These are phyloP conservation scores for Nyssa sinensis DNA, from an alignment of 148 eudicot genomes.

Conservation along the genomic window DNA sequence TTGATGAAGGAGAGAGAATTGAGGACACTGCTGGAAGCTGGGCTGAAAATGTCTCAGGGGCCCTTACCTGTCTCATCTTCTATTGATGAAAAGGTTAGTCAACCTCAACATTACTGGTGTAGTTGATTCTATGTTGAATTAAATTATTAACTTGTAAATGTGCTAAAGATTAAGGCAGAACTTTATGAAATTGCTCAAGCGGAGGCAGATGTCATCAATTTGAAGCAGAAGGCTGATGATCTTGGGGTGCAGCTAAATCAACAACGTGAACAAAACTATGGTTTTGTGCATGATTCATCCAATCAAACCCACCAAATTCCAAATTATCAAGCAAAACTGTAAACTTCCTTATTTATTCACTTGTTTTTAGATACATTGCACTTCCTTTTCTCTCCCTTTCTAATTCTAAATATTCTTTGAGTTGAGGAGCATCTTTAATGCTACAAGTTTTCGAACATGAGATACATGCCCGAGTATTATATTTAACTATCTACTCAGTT, in stretches of 20 bases:
- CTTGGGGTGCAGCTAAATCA: conserved; percentile 53
- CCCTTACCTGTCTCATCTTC: conserved; percentile 27
- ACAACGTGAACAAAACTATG: conserved; percentile 48
- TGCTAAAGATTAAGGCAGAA: conserved; percentile 44
- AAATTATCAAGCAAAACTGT: conserved; percentile 37
- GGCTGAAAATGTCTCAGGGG: conserved; percentile 33
- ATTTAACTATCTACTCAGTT: not conserved
- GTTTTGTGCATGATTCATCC: conserved; percentile 29
- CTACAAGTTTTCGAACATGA: not conserved
- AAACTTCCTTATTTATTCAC: conserved; percentile 23
- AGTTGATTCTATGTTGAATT: not conserved
- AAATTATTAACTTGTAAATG: conserved; percentile 11
- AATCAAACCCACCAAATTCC: conserved; percentile 29
- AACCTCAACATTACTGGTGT: not conserved
- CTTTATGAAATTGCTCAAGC: conserved; percentile 56
- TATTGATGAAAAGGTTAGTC: conserved; percentile 64
- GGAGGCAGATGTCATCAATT: conserved; percentile 51
- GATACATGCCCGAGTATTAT: conserved; percentile 8
- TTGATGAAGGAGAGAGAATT: conserved; percentile 75
- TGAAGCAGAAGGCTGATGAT: conserved; percentile 70
- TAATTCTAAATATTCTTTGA: too few species aligned
- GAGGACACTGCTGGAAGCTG: conserved; percentile 61
- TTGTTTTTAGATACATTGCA: not conserved
- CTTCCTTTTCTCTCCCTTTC: not conserved
- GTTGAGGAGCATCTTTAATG: not conserved